Evolutionary conservation across 306 rosid species (phyloP).

Genomic region (Dalbergia cultrata): DNA sequence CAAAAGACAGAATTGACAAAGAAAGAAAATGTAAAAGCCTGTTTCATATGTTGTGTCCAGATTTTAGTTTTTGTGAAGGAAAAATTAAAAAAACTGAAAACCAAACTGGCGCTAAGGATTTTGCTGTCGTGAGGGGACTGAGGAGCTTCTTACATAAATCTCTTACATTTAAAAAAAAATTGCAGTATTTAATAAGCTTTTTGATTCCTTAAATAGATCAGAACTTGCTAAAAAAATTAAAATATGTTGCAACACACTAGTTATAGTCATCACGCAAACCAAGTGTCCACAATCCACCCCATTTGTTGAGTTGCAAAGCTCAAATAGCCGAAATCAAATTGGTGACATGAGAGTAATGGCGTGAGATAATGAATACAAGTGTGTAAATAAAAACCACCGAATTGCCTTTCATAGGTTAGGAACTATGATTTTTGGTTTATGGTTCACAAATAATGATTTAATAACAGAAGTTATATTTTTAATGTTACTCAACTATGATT

Average conservation of each 20-base stretch:
- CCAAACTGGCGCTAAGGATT: too few relatives aligned
- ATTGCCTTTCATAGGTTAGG: slow-evolving; percentile 1
- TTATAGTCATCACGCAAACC: not conserved
- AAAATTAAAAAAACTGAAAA: too few relatives aligned
- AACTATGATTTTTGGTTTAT: not conserved
- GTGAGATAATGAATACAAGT: not conserved
- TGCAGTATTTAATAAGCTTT: not conserved
- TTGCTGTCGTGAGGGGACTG: not conserved
- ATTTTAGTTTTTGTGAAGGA: too few relatives aligned
- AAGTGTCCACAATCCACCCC: not conserved
- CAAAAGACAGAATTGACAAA: not conserved
- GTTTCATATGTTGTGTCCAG: too few relatives aligned
- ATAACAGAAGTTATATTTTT: too few relatives aligned
- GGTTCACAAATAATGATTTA: not conserved
- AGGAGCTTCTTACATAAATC: not conserved
- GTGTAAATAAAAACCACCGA: slow-evolving; percentile 23
- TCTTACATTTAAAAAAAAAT: too few relatives aligned
- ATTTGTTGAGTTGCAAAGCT: not conserved
- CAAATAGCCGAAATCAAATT: not conserved
- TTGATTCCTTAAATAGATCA: not conserved
- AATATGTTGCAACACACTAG: not conserved
- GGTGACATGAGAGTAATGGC: not conserved
- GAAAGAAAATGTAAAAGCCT: not conserved
- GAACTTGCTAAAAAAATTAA: not conserved
- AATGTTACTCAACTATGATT: too few relatives aligned